A percentile compares a stretch with the other conserved stretches of the same genome.
Evolutionary conservation across 1,139 yeast species (phyloP).

Genomic region (Casaregolazyma suthepensis): DNA sequence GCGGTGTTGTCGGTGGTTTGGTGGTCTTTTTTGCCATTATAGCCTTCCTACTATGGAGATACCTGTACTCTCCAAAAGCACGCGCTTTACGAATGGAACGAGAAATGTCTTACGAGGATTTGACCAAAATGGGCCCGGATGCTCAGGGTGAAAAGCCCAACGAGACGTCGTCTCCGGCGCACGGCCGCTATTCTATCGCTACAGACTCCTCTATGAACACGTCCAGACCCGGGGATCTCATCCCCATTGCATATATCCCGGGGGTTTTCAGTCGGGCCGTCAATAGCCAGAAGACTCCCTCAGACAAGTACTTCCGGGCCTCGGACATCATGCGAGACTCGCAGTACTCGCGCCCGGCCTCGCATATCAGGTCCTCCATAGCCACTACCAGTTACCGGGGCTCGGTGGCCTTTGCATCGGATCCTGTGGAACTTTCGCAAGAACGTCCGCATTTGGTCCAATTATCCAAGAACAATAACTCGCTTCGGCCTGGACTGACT

Average conservation of each 20-base stretch:
- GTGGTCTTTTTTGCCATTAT: slow-evolving; percentile 25
- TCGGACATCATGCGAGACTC: slow-evolving; percentile 22
- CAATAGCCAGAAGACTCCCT: slow-evolving; percentile 13
- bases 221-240: slow-evolving; percentile 63
- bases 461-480: slow-evolving; percentile 8
- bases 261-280: slow-evolving; percentile 48
- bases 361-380: slow-evolving; percentile 24
- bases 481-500: slow-evolving; percentile 9
- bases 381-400: slow-evolving; percentile 31
- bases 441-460: slow-evolving; percentile 29
- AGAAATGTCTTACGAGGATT: slow-evolving; percentile 11
- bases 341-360: slow-evolving; percentile 13
- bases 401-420: slow-evolving; percentile 26
- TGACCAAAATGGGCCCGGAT: slow-evolving; percentile 5
- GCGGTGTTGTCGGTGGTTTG: slow-evolving; percentile 36
- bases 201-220: slow-evolving; percentile 24
- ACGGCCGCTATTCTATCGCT: slow-evolving; percentile 15
- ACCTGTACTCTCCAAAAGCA: slow-evolving; percentile 21
- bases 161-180: background rate
- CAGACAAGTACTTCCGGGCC: slow-evolving; percentile 17
- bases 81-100: slow-evolving; percentile 13
- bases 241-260: slow-evolving; percentile 92
- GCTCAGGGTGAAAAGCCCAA: background rate
- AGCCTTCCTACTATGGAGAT: slow-evolving; percentile 28
- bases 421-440: slow-evolving; percentile 27